Conservation (phyloP, 1,139 yeast species). For the Geotrichum aggregatum region DNA sequence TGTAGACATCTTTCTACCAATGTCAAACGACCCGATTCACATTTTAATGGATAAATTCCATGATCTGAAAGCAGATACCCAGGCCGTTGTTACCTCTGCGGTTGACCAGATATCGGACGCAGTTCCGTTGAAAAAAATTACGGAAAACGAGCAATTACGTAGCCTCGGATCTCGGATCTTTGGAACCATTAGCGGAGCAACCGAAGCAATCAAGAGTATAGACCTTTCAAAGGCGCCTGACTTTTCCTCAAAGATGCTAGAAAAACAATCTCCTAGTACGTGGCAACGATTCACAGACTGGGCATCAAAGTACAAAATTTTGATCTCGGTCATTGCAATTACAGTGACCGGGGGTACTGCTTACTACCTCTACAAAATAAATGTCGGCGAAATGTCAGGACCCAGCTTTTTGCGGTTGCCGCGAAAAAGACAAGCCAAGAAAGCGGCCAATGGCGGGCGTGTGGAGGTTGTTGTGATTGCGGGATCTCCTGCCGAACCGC, state of each 20-base stretch:
- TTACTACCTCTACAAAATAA: constrained; percentile 25
- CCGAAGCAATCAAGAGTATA: constrained; percentile 8
- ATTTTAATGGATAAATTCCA: constrained; percentile 25
- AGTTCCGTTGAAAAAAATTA: constrained; percentile 22
- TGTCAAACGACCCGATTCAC: constrained; percentile 24
- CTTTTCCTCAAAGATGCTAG: background rate
- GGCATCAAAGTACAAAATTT: constrained; percentile 30
- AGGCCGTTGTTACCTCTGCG: constrained; percentile 27
- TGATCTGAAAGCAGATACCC: constrained; percentile 27
- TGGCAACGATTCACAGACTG: constrained; percentile 25
- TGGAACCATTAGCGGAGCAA: constrained; percentile 13
- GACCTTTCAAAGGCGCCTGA: constrained; percentile 1
- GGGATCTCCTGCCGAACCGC: constrained; percentile 75
- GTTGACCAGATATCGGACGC: constrained; percentile 27
- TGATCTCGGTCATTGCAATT: constrained; percentile 28
- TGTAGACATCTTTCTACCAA: background rate
- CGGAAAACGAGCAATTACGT: constrained; percentile 18
- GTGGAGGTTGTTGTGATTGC: constrained; percentile 68
- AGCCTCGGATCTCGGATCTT: constrained; percentile 12
- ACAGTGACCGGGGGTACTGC: constrained; percentile 28
- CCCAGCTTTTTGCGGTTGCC: constrained; percentile 17
- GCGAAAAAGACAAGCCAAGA: constrained; percentile 52
- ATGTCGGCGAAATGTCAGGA: constrained; percentile 20
- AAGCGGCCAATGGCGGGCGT: constrained; percentile 65
- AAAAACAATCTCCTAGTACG: background rate